Evolutionary conservation across 1,284 basidiomycete species (phyloP), one percentile per base, ranked within the genome.

Genomic region (Peniophora sp.): DNA sequence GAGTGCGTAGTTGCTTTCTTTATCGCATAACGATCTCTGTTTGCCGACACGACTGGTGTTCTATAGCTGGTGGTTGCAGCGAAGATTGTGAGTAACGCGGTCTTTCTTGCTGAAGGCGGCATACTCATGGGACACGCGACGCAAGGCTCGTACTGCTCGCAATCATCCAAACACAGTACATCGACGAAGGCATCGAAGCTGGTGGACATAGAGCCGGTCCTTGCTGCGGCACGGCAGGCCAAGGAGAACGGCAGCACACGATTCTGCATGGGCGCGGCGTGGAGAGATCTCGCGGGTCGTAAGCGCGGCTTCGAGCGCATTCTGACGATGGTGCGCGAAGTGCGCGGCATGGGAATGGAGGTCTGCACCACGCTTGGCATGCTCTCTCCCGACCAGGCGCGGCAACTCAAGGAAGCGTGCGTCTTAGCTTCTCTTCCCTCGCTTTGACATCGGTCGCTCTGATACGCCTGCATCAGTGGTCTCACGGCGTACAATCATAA

Each of bases 181-280:
- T 73, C 88, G 10, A 95, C 94, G 45, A 87, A 87, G 65, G 95
- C 96, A 27, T 89, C 90, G 25, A 83, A 85, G 56, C 74, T 99
- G 32, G 78, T 97, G n/a, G 85, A 94, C 50, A 74, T 97, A 50
- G 95, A 95, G 62, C 92, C 92, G 9, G 96, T 99, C 10, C 73
- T 99, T 23, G 84, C 86, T 65, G 93, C 86, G 19, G 93, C 96
- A 22, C 80, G 92, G 24, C 87, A 90, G 65, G 96, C 96, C 25
- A 98, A 97, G 66, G 93, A 75, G 56, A 98, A 98, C 63, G 96
- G 96, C 27, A 94, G 90, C 64, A 99, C 96, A 19, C 79, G 96
- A 22, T 98, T 98, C 73, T 99, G 96, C 69, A 98, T 98, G 96
- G 96, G 96, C 52, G 95, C 96, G 3, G 96, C 96, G n/a, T 99